Base-by-base conservation (phyloP, 768 basidiomycete genomes). In the Pholiota molesta region DNA sequence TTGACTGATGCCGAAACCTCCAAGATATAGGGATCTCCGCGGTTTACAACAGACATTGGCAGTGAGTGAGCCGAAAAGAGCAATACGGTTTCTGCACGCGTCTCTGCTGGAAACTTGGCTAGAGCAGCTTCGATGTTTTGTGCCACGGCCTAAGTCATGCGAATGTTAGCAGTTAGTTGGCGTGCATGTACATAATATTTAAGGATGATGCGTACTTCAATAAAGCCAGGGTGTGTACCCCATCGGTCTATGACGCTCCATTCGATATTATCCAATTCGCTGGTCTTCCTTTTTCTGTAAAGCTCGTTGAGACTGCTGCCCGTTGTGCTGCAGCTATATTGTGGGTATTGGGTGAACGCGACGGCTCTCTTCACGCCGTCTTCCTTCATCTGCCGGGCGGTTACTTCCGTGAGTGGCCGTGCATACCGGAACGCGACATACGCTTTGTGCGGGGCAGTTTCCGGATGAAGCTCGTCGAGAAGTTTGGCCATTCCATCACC, bases 211-310 rank as follows among this genome's bases (percentile, higher is more conserved):
- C 85, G 54, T 71, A 95, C 97, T 82, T 99, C 94, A 62, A 99
- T 84, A 69, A 99, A 92, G 4, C 97, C 97, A 5, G 90, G 83
- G 73, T 99, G 93, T 10, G 94, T 94, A 9, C 95, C 95, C 97
- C 97, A 99, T 28, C 97, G 86, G 77, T 99, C 97, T 71, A 99
- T 91, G 6, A 99, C 95, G 72, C 93, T 97, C 97, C 97, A 99
- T 69, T 94, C 85, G 23, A 99, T 83, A 67, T 77, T 80, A 54
- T 83, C 89, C 66, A 81, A 76, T 57, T 85, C 88, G 29, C 88
- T 89, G 39, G 79, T 77, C 68, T 81, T 85, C 55, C 86, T 85
- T 68, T 75, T 78, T 72, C 90, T 79, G 69, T 85, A 96, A 28
- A 99, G 77, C 73, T 99, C 97, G 70, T 99, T 99, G 71, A 99